Base-by-base conservation (phyloP, 192 early-diverging fungal species). In the Backusella mclennaniae region DNA sequence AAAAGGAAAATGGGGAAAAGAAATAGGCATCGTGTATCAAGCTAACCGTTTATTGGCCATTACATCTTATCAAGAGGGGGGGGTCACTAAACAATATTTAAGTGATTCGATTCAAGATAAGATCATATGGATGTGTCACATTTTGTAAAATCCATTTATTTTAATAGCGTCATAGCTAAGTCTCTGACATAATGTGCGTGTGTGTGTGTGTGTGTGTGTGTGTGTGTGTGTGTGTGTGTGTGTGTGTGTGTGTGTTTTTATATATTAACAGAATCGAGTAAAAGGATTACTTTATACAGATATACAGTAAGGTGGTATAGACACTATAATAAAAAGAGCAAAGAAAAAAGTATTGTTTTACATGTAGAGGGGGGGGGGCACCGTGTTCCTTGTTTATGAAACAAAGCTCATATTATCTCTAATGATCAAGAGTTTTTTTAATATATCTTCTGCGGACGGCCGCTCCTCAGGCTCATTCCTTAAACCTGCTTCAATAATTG, bases 61-160 rank as follows among this genome's bases (percentile, higher is more conserved):
- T 29, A 2, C 26, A 63, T 63, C 56, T 63, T 63, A 63, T 63
- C 56, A 63, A 63, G 33, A 31, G 31, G 31, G 56, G 12, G 31
- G 31, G 56, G 12, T 63, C 56, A 63, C 56, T 5, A 63, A 29
- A 63, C 12, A 63, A 63, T 9, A 12, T 33, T 1, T 29, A 29
- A 26, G 23, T 63, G 26, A 63, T 63, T 29, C 23, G 12, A 63
- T 63, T 14, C 23, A 63, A 63, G 56, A 63, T 63, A 63, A 63
- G 56, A 63, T 63, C 56, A 63, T 63, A 63, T 29, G 56, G 26
- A 63, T 29, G 56, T 63, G 56, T 63, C 26, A 63, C 56, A 63
- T 23, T 63, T 29, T 12, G 17, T 4, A 11, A 44, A 44, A n/a
- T 53, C 52, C 33, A 6, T 53, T 53, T 53, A 53, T 53, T 53